A percentile compares a stretch with the other conserved stretches of the same genome.
phyloP scores from a whole-genome alignment of 2,329 filamentous ascomycete species.

The Aspergillus novofumigatus region DNA sequence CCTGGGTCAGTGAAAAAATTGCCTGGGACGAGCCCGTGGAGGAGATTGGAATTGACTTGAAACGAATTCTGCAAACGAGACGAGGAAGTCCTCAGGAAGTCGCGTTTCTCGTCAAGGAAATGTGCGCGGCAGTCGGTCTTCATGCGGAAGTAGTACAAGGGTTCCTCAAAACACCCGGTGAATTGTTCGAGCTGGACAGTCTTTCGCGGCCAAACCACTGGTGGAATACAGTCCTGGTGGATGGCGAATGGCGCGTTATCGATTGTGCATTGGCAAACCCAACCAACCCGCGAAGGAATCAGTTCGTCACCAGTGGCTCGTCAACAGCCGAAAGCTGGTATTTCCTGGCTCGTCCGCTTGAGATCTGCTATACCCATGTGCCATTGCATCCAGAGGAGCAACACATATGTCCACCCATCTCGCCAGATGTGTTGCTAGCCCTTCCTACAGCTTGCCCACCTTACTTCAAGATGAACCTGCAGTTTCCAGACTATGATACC shows the following conservation, averaged over 20 bases:
- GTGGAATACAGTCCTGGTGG: constrained; percentile 93
- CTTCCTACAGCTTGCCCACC: constrained; percentile 81
- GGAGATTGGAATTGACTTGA: constrained; percentile 70
- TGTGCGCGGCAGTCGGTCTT: constrained; percentile 87
- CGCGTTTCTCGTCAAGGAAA: constrained; percentile 79
- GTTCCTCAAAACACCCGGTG: constrained; percentile 86
- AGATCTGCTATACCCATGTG: constrained; percentile 94
- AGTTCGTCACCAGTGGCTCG: constrained; percentile 69
- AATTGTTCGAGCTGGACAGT: constrained; percentile 72
- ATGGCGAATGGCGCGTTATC: constrained; percentile 94
- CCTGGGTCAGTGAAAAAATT: constrained; percentile 93
- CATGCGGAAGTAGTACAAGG: constrained; percentile 83
- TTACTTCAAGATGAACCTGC: constrained; percentile 77
- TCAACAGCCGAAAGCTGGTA: constrained; percentile 81
- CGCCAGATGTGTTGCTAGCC: constrained; percentile 79
- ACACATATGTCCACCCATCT: constrained; percentile 84
- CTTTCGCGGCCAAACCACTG: constrained; percentile 90
- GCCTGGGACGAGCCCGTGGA: constrained; percentile 94
- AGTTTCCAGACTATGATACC: constrained; percentile 88
- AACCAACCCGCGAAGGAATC: constrained; percentile 73
- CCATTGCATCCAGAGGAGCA: constrained; percentile 84
- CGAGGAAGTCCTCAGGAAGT: constrained; percentile 87
- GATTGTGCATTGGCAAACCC: constrained; percentile 90
- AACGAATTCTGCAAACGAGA: constrained; percentile 77
- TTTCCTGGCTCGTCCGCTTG: constrained; percentile 83